Evolutionary conservation across 2,329 filamentous ascomycete species (phyloP).

Genomic region (Colletotrichum sp.): DNA sequence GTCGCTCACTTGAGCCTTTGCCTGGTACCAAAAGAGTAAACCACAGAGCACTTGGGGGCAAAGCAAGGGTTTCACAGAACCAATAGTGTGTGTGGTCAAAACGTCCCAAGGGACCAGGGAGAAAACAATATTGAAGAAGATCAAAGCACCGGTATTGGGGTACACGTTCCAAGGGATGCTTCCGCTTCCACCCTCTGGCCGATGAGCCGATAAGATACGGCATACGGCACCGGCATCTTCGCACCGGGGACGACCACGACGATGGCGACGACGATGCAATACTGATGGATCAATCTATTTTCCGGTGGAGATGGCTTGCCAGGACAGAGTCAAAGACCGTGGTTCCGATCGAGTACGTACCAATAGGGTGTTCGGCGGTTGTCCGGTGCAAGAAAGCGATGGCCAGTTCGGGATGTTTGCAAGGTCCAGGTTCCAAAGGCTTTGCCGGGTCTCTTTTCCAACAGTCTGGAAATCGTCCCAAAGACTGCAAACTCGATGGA

Average conservation of each 20-base stretch:
- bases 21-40: too few relatives aligned
- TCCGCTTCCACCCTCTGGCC: background rate
- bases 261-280: background rate
- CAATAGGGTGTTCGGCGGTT: background rate
- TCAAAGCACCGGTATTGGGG: background rate
- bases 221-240: background rate
- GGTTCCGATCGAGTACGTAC: background rate
- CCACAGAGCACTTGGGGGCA: background rate
- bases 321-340: background rate
- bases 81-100: conserved; percentile 8
- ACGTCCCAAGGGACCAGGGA: conserved; percentile 12
- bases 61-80: background rate
- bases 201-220: background rate
- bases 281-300: background rate
- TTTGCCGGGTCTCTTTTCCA: conserved; percentile 9
- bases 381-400: background rate
- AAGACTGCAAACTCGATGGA: conserved; percentile 13
- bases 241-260: background rate
- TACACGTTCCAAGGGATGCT: conserved; percentile 3
- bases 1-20: background rate
- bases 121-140: background rate
- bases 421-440: conserved; percentile 20
- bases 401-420: conserved; percentile 13
- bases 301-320: background rate
- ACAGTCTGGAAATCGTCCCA: conserved; percentile 13